phyloP scores from a whole-genome alignment of 805 yeast genomes.

The Jamesozyma piceae region DNA sequence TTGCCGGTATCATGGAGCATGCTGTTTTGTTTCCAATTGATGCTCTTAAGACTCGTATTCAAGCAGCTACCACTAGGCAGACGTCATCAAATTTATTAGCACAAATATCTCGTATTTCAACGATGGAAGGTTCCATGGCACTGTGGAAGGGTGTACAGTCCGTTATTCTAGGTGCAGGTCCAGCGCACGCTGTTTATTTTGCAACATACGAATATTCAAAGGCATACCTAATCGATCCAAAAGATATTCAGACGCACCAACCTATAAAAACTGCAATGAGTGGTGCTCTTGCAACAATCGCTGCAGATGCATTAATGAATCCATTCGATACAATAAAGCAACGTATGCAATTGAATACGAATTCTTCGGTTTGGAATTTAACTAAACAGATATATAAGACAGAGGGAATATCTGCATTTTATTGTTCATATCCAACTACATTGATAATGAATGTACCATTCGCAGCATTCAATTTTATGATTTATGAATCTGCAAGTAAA shows the following conservation, averaged over 20 bases:
- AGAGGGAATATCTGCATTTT: slow-evolving; percentile 76
- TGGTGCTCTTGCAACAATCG: slow-evolving; percentile 87
- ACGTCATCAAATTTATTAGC: slow-evolving; percentile 37
- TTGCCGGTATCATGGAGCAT: slow-evolving; percentile 99
- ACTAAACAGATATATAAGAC: slow-evolving; percentile 39
- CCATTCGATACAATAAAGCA: slow-evolving; percentile 95
- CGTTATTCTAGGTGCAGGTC: slow-evolving; percentile 95
- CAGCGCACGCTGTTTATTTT: slow-evolving; percentile 95
- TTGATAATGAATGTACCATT: slow-evolving; percentile 86
- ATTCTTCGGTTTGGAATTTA: slow-evolving; percentile 18
- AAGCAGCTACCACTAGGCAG: slow-evolving; percentile 29
- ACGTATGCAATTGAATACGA: slow-evolving; percentile 67
- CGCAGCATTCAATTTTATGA: slow-evolving; percentile 87
- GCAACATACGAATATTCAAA: slow-evolving; percentile 80
- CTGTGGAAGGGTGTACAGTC: slow-evolving; percentile 92
- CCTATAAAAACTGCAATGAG: slow-evolving; percentile 78
- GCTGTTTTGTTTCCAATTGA: slow-evolving; percentile 95
- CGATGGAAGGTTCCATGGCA: slow-evolving; percentile 79
- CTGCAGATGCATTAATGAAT: slow-evolving; percentile 92
- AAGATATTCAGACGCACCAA: slow-evolving; percentile 39
- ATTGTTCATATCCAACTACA: slow-evolving; percentile 89
- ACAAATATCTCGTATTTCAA: slow-evolving; percentile 65
- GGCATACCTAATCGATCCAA: slow-evolving; percentile 28
- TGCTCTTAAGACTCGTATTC: slow-evolving; percentile 94
- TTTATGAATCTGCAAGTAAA: slow-evolving; percentile 78